Evolutionary conservation across 2,329 filamentous ascomycete species (phyloP).

Genomic region (Penicillium decumbens): DNA sequence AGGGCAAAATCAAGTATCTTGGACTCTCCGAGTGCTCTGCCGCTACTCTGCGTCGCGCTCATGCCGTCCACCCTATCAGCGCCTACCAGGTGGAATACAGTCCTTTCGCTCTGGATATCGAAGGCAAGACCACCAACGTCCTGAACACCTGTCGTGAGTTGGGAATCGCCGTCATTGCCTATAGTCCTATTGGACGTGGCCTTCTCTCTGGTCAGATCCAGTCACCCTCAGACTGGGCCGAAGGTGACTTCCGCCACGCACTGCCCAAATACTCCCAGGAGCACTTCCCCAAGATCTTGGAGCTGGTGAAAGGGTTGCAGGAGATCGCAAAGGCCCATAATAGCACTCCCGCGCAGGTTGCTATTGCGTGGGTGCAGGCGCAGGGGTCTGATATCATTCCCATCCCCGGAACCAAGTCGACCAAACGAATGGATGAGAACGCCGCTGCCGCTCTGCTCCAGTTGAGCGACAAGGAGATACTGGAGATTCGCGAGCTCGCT

Average conservation of each 20-base stretch:
- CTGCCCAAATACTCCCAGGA: slow-evolving; percentile 48
- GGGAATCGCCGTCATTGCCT: slow-evolving; percentile 54
- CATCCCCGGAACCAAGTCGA: slow-evolving; percentile 27
- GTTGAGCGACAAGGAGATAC: slow-evolving; percentile 20
- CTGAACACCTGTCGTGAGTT: slow-evolving; percentile 55
- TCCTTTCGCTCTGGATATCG: slow-evolving; percentile 48
- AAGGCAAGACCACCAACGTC: slow-evolving; percentile 45
- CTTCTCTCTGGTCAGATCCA: slow-evolving; percentile 52
- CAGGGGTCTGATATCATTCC: slow-evolving; percentile 45
- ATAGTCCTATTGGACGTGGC: slow-evolving; percentile 57
- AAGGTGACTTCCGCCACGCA: slow-evolving; percentile 45
- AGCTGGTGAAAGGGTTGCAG: slow-evolving; percentile 48
- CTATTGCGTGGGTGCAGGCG: slow-evolving; percentile 59
- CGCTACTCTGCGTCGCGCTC: slow-evolving; percentile 47
- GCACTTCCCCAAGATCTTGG: slow-evolving; percentile 53
- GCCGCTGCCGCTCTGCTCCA: slow-evolving; percentile 9
- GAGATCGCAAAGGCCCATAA: slow-evolving; percentile 52
- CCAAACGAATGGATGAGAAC: slow-evolving; percentile 23
- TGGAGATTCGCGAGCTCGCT: slow-evolving; percentile 6
- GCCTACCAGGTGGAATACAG: slow-evolving; percentile 52
- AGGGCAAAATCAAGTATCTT: slow-evolving; percentile 49
- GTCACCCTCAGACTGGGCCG: slow-evolving; percentile 45
- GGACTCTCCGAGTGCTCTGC: slow-evolving; percentile 47
- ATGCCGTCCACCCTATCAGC: slow-evolving; percentile 45
- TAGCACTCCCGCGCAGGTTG: slow-evolving; percentile 54